Conservation (phyloP, 129 eudicot genomes). For the Flaveria sonorensis region DNA sequence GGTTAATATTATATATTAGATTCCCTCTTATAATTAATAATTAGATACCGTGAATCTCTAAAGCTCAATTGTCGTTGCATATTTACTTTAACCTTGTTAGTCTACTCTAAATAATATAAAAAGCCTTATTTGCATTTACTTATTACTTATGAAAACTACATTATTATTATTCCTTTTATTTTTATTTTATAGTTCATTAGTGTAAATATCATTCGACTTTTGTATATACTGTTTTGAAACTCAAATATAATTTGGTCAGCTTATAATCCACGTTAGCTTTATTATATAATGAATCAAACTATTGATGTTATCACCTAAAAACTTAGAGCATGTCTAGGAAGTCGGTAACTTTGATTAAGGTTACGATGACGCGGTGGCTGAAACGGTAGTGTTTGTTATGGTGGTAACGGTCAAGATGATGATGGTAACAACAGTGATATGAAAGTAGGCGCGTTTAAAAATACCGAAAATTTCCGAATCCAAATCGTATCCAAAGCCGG, state of each 20-base stretch:
- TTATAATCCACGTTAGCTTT: too few species aligned
- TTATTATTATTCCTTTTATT: background rate
- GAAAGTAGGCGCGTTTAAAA: too few species aligned
- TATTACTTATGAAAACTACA: background rate
- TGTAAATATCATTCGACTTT: too few species aligned
- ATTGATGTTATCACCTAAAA: too few species aligned
- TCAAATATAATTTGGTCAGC: too few species aligned
- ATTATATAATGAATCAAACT: too few species aligned
- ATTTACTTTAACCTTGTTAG: conserved; percentile 14
- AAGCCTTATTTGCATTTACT: background rate
- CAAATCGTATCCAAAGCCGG: too few species aligned
- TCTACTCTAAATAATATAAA: conserved; percentile 8
- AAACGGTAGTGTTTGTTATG: background rate
- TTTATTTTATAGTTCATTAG: background rate
- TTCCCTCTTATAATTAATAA: background rate
- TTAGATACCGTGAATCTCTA: conserved; percentile 18
- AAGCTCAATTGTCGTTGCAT: conserved; percentile 6
- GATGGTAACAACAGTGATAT: background rate
- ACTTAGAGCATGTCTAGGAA: background rate
- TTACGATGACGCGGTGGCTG: too few species aligned
- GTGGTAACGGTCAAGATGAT: background rate
- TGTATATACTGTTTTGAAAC: too few species aligned
- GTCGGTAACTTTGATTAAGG: background rate
- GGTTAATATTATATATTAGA: background rate
- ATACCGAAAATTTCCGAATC: too few species aligned